Base-by-base conservation (phyloP, 164 flowering plant genomes). In the Vitis rotundifolia region DNA sequence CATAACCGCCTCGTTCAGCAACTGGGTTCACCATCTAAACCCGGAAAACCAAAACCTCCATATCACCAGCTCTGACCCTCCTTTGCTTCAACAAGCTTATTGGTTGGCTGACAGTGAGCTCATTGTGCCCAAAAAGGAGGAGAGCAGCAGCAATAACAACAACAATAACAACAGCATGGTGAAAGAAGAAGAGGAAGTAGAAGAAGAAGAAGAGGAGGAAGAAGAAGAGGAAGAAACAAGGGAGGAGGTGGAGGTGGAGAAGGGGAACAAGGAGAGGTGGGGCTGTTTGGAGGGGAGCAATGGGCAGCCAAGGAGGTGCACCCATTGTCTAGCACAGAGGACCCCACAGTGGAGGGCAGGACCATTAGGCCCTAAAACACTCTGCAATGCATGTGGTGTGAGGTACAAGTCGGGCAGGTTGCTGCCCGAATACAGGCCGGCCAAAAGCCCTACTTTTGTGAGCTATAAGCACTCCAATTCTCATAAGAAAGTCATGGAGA, bases 311-410 rank as follows among this genome's bases (percentile, higher is more conserved):
- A 83, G 90, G 78, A 83, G 88, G 76, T 89, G 93, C 83, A 81
- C 70, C 67, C 93, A 89, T 77, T 89, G 93, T 72, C 68, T 84
- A 31, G 57, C 90, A 11, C 91, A 89, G 50, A 83, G 78, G 80
- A 89, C 91, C 63, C 91, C 91, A 64, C 90, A 87, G 52, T 89
- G 93, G 93, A 78, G 93, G 76, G 86, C 86, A n/a, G 93, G 93
- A 11, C 91, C 91, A 37, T 64, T 79, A 75, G 93, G 91, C 2
- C 91, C 91, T 47, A 89, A 86, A 51, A 89, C 93, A 3, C 81
- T 89, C 2, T 89, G 93, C 63, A 89, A 89, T 76, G 93, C 93
- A 59, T 89, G 93, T 82, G 93, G 93, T 52, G 93, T 89, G 61
- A 80, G 93, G 78, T 87, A 79, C 76, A 87, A 86, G 80, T 86